phyloP scores from a whole-genome alignment of 441 rosid genomes.

The Lagerstroemia fauriei region DNA sequence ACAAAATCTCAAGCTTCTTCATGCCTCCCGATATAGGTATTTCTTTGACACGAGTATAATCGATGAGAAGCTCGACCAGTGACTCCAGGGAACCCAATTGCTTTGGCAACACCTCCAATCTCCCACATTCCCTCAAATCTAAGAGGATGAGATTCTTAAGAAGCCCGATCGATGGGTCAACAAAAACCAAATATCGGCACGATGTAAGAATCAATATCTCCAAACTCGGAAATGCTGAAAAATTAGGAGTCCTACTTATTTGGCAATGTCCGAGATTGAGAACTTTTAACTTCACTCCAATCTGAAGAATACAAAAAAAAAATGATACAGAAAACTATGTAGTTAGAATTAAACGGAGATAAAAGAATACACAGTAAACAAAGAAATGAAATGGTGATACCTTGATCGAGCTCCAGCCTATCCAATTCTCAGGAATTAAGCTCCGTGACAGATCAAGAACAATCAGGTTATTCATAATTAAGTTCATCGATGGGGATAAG shows the following conservation, averaged over 20 bases:
- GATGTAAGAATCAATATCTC: constrained; percentile 12
- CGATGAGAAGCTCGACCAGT: constrained; percentile 13
- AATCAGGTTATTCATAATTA: neutral
- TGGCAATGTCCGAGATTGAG: neutral
- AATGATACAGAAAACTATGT: no score
- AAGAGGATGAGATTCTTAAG: neutral
- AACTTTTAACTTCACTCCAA: constrained; percentile 10
- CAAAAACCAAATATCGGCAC: neutral
- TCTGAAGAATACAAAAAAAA: neutral
- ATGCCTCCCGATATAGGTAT: neutral
- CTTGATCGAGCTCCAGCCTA: neutral
- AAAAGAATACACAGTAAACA: no score
- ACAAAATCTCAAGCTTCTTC: neutral
- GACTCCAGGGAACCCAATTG: neutral
- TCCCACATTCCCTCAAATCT: neutral
- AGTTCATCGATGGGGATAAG: neutral
- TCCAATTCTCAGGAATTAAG: neutral
- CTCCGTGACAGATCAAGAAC: constrained; percentile 3
- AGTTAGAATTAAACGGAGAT: no score
- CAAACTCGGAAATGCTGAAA: neutral
- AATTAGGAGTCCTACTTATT: constrained; percentile 1
- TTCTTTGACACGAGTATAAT: neutral
- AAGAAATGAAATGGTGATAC: neutral
- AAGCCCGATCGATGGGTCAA: constrained; percentile 1
- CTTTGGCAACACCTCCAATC: neutral